A percentile compares a stretch with the other conserved stretches of the same genome.
Conservation (phyloP, 2,329 filamentous ascomycete species). For the Annulohypoxylon truncatum region DNA sequence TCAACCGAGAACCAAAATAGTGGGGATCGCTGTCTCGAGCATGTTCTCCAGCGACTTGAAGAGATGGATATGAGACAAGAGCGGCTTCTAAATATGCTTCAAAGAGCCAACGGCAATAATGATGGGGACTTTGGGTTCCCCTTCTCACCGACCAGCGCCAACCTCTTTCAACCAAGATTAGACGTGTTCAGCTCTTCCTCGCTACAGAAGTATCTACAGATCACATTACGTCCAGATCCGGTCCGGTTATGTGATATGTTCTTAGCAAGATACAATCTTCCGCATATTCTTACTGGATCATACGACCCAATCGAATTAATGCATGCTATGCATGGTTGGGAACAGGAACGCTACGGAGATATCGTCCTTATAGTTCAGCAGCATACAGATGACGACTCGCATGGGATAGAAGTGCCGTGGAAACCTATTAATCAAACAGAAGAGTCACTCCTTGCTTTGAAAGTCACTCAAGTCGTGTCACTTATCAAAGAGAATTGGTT, state of each 20-base stretch:
- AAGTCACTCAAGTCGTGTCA: constrained; percentile 4
- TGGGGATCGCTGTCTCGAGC: background rate
- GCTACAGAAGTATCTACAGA: constrained; percentile 23
- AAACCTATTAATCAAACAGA: constrained; percentile 23
- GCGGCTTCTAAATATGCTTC: constrained; percentile 10
- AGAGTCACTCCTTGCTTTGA: constrained; percentile 17
- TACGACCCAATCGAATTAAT: constrained; percentile 33
- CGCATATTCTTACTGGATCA: constrained; percentile 27
- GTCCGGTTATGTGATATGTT: constrained; percentile 30
- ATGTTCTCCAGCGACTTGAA: constrained; percentile 8
- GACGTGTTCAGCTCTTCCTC: constrained; percentile 10
- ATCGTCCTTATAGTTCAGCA: constrained; percentile 8
- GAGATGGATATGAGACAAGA: constrained; percentile 19
- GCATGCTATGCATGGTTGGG: constrained; percentile 33
- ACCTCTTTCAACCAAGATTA: constrained; percentile 2
- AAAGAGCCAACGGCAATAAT: background rate
- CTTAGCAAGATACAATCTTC: constrained; percentile 30
- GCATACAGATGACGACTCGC: background rate
- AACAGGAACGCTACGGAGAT: constrained; percentile 22
- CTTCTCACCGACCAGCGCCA: background rate
- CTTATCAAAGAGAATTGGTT: constrained; percentile 18
- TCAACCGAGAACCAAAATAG: background rate
- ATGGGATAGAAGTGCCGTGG: constrained; percentile 24
- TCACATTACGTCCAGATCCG: constrained; percentile 27
- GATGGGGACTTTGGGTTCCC: background rate